phyloP scores from a whole-genome alignment of 257 asterid species.

The Thymus quinquecostatus region DNA sequence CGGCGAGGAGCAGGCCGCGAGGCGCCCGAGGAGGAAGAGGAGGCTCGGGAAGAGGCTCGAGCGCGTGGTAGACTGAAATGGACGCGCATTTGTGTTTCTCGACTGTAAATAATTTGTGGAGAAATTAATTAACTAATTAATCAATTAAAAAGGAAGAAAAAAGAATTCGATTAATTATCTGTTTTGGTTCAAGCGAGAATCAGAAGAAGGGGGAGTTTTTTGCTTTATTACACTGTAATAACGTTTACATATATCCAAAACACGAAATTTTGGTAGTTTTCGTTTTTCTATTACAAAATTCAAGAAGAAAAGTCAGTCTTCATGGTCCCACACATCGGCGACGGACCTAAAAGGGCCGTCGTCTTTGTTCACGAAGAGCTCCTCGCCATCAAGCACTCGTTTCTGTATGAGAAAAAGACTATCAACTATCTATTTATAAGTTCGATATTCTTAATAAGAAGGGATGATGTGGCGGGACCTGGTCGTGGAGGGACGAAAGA shows the following conservation, averaged over 20 bases:
- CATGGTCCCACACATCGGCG: constrained; percentile 67
- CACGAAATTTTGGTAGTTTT: too few relatives aligned
- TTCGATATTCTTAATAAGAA: too few relatives aligned
- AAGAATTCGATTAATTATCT: neutral
- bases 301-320: constrained; percentile 16
- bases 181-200: constrained; percentile 23
- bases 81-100: neutral
- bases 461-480: constrained; percentile 39
- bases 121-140: too few relatives aligned
- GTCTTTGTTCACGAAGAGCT: constrained; percentile 52
- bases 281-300: too few relatives aligned
- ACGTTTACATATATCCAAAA: neutral
- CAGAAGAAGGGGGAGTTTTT: neutral
- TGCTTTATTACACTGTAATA: too few relatives aligned
- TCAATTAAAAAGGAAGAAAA: neutral
- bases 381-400: constrained; percentile 55
- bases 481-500: constrained; percentile 48
- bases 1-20: neutral
- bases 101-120: constrained; percentile 24
- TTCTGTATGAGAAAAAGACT: constrained; percentile 35
- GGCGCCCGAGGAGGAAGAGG: constrained; percentile 37
- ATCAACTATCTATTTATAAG: too few relatives aligned
- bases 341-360: constrained; percentile 54
- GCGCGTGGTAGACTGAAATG: constrained; percentile 28
- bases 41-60: constrained; percentile 40